Base-by-base conservation (phyloP, 2,329 filamentous ascomycete species). In the Chaetomiaceae sp. region DNA sequence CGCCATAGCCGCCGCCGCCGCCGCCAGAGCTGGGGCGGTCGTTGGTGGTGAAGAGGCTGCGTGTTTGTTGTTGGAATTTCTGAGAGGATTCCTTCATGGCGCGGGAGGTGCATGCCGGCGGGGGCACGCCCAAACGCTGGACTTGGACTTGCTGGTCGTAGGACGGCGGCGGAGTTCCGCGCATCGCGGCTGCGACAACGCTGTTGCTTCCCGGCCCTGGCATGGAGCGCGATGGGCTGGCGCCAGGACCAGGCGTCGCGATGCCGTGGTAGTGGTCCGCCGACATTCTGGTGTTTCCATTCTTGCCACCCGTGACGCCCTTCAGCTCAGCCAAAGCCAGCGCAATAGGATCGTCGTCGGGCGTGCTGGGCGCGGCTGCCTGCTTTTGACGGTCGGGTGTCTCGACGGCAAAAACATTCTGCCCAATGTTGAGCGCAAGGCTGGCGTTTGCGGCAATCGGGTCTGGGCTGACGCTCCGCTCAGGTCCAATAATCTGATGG, bases 41-140 rank as follows among this genome's bases (percentile, higher is more conserved):
- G 16, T 47, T 37, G 1, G 63, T 8, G n/a, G 27, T 75, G 67
- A 95, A 93, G 73, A 96, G 85, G 62, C 79, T 89, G 38, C 89
- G 81, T 3, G 88, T 89, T 67, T 96, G 87, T 40, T 84, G 82
- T 19, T 87, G 82, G 63, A 92, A 96, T 68, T 90, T 90, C 61
- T 95, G 86, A 0, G 90, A 93, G 4, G 91, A 89, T 67, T 95
- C 88, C 64, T 96, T 89, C 95, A 99, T 99, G 42, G 93, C 89
- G 56, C 86, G 88, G 4, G 89, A 87, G 0, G 95, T 99, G 54
- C 95, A 89, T 1, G 93, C 93, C 2, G 92, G 90, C 52, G 92
- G 86, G 2, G 93, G 95, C 12, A 92, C 87, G 48, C 90, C 93
- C 4, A 97, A 78, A 52, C 88, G 80, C 64, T 87, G 88, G 40